Conservation (phyloP, 2,329 filamentous ascomycete genomes). For the Alternaria sp. region DNA sequence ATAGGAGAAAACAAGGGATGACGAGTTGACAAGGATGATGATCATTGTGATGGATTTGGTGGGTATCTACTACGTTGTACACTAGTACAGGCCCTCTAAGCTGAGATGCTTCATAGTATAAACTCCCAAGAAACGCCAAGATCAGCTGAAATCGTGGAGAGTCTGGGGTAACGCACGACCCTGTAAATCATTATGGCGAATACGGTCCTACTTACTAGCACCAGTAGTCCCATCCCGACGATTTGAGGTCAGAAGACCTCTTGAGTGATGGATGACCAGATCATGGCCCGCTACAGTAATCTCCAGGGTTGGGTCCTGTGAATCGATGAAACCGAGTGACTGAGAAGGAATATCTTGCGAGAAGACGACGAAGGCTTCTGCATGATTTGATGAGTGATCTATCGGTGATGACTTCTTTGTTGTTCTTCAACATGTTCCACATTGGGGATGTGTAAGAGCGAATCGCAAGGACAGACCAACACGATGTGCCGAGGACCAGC, state of each 20-base stretch:
- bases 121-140: constrained; percentile 37
- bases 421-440: neutral
- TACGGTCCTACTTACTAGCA: constrained; percentile 60
- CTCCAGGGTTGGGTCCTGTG: constrained; percentile 70
- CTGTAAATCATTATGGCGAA: constrained; percentile 26
- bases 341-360: constrained; percentile 74
- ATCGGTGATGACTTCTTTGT: constrained; percentile 1
- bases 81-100: neutral
- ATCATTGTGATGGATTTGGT: constrained; percentile 1
- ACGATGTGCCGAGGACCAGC: constrained; percentile 29
- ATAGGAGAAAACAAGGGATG: neutral
- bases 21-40: neutral
- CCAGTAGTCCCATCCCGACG: constrained; percentile 77
- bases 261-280: constrained; percentile 82
- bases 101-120: neutral
- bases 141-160: constrained; percentile 21
- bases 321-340: constrained; percentile 79
- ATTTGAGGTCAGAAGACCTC: constrained; percentile 78
- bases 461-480: constrained; percentile 31
- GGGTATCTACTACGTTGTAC: constrained; percentile 3
- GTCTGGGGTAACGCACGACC: constrained; percentile 19
- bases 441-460: constrained; percentile 16
- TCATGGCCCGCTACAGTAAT: constrained; percentile 74
- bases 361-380: constrained; percentile 90
- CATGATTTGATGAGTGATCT: constrained; percentile 26